These are phyloP conservation scores for Jacaranda copaia DNA, from an alignment of 257 asterid species.

Conservation along the genomic window DNA sequence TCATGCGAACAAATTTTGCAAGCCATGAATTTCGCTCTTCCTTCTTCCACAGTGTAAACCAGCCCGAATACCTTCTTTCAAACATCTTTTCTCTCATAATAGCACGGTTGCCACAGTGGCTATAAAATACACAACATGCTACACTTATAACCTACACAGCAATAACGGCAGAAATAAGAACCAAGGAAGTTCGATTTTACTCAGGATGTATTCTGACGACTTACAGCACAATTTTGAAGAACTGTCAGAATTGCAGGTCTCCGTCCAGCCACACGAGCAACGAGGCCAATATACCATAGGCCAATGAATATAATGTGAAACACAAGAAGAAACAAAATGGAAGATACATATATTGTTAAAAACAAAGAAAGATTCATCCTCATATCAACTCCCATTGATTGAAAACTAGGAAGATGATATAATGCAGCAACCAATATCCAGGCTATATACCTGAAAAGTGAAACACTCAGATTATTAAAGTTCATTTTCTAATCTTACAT, in stretches of 20 bases:
- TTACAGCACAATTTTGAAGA: slow-evolving; percentile 94
- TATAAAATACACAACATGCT: slow-evolving; percentile 99
- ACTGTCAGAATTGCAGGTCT: slow-evolving; percentile 88
- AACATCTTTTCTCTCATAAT: slow-evolving; percentile 68
- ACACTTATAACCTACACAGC: slow-evolving; percentile 94
- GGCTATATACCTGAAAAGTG: slow-evolving; percentile 76
- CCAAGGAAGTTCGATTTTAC: slow-evolving; percentile 33
- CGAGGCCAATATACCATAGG: slow-evolving; percentile 95
- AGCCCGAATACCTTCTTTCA: slow-evolving; percentile 71
- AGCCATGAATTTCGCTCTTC: slow-evolving; percentile 87
- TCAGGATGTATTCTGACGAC: slow-evolving; percentile 45
- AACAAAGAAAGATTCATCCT: slow-evolving; percentile 96
- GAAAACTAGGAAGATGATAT: slow-evolving; percentile 99
- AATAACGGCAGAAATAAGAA: slow-evolving; percentile 56
- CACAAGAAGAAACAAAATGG: slow-evolving; percentile 88
- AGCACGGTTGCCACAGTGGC: slow-evolving; percentile 99
- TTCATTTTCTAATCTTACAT: not conserved
- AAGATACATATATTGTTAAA: slow-evolving; percentile 82
- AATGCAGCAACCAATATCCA: slow-evolving; percentile 96
- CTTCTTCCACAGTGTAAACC: slow-evolving; percentile 86
- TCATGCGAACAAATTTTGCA: slow-evolving; percentile 79
- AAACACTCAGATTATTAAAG: slow-evolving; percentile 30
- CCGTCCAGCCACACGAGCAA: slow-evolving; percentile 95
- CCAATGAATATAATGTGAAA: slow-evolving; percentile 90
- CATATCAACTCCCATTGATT: slow-evolving; percentile 98